Evolutionary conservation across 441 rosid genomes (phyloP).

Genomic region (Corymbia calophylla): DNA sequence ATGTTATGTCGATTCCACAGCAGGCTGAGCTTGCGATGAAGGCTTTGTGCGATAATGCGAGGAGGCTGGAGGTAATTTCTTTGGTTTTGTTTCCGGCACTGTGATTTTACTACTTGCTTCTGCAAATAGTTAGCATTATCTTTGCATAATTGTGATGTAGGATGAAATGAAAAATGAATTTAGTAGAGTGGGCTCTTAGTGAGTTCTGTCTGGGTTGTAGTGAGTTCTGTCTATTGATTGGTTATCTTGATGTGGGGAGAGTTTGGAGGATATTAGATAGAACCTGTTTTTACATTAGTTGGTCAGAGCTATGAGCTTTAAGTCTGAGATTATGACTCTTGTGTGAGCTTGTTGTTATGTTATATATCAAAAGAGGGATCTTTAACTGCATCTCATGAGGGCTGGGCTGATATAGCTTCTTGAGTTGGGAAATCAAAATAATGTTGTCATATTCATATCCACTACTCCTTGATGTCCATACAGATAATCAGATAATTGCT

Average conservation of each 20-base stretch:
- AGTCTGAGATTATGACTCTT: background rate
- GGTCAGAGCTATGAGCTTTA: background rate
- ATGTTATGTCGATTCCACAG: conserved; percentile 55
- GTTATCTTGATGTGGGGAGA: background rate
- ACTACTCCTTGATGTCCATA: background rate
- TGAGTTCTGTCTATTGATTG: background rate
- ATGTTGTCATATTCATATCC: background rate
- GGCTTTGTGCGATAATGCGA: conserved; percentile 51
- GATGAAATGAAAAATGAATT: background rate
- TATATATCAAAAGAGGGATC: background rate
- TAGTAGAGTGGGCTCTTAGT: background rate
- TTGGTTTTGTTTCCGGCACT: background rate
- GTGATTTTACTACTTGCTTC: background rate
- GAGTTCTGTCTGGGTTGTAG: background rate
- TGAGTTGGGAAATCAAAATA: background rate
- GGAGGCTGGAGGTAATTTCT: conserved; percentile 55
- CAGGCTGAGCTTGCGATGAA: conserved; percentile 70
- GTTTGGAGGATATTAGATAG: background rate
- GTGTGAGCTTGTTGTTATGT: background rate
- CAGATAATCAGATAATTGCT: background rate
- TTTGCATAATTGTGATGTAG: background rate
- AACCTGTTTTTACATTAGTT: background rate
- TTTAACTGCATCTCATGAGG: background rate
- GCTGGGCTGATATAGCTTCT: background rate
- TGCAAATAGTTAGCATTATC: background rate